These are phyloP conservation scores for Canavalia ensiformis DNA, from an alignment of 306 rosid species.

Conservation along the genomic window DNA sequence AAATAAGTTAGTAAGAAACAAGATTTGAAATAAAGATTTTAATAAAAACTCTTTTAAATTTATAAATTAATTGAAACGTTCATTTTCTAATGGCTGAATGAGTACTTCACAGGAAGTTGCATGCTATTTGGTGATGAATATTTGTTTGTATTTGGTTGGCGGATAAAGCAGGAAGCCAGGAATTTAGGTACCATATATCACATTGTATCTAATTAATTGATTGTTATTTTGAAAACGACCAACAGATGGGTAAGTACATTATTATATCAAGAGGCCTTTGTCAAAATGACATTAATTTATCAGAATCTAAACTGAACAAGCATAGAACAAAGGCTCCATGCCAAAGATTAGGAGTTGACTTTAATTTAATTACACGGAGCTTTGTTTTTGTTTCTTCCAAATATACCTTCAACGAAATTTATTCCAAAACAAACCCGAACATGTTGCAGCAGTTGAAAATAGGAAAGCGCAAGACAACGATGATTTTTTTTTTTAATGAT, in stretches of 20 bases:
- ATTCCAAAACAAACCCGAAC: neutral
- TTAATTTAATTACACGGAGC: neutral
- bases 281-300: slow-evolving; percentile 17
- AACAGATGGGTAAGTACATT: neutral
- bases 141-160: no score
- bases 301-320: neutral
- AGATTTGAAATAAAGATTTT: no score
- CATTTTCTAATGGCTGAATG: neutral
- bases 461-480: no score
- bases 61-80: no score
- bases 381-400: neutral
- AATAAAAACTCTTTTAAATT: no score
- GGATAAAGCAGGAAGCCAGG: neutral
- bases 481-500: no score
- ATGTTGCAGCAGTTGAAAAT: no score
- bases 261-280: neutral
- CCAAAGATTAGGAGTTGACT: slow-evolving; percentile 10
- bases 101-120: neutral
- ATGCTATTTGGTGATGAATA: no score
- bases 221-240: neutral
- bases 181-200: neutral
- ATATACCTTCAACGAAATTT: neutral
- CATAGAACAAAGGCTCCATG: neutral
- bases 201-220: neutral
- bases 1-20: no score